phyloP scores from a whole-genome alignment of 2,329 filamentous ascomycete genomes.

The Ascochyta viciae-villosae region DNA sequence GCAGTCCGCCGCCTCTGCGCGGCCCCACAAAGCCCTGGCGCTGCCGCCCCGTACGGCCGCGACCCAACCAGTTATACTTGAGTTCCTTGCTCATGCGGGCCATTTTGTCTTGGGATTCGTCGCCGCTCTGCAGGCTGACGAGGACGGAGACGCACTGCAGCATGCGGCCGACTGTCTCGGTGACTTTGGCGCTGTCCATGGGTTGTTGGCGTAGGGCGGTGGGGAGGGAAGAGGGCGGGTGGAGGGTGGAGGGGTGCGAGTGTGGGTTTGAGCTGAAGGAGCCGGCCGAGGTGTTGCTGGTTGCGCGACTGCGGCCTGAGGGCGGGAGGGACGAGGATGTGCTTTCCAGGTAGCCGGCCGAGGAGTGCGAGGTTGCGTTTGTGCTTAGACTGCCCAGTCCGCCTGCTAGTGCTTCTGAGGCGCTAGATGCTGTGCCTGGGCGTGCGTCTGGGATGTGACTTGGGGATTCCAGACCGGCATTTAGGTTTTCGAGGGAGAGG shows the following conservation, averaged over 20 bases:
- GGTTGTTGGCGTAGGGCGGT: constrained; percentile 37
- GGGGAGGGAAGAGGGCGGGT: constrained; percentile 34
- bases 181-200: constrained; percentile 73
- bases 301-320: constrained; percentile 74
- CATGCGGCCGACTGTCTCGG: constrained; percentile 94
- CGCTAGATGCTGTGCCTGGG: constrained; percentile 43
- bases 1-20: constrained; percentile 22
- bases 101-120: constrained; percentile 78
- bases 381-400: constrained; percentile 73
- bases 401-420: constrained; percentile 23
- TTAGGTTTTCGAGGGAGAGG: constrained; percentile 79
- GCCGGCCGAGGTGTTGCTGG: constrained; percentile 76
- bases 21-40: constrained; percentile 84
- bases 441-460: constrained; percentile 37
- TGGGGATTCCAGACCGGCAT: constrained; percentile 51
- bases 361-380: constrained; percentile 64
- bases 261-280: constrained; percentile 51
- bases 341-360: constrained; percentile 78
- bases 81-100: constrained; percentile 84
- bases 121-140: constrained; percentile 74
- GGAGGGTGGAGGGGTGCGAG: constrained; percentile 37
- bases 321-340: constrained; percentile 59
- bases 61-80: constrained; percentile 95
- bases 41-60: constrained; percentile 88
- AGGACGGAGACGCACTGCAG: constrained; percentile 94